These are phyloP conservation scores for Cicer bijugum DNA, from an alignment of 306 rosid species.

Conservation along the genomic window DNA sequence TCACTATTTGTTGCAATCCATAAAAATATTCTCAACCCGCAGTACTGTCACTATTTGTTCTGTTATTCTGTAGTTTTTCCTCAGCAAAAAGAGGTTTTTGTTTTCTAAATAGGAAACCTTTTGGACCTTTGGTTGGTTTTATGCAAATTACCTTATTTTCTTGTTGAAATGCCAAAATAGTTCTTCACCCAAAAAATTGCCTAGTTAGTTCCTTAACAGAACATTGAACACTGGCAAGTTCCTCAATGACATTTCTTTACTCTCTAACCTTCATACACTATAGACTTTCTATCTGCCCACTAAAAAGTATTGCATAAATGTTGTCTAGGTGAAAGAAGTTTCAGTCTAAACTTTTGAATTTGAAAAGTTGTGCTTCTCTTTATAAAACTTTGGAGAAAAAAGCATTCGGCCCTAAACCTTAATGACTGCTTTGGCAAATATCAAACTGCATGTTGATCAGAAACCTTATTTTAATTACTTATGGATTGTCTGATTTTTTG, in stretches of 20 bases:
- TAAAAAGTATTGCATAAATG: neutral
- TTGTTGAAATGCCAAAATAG: slow-evolving; percentile 13
- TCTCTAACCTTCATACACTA: slow-evolving; percentile 2
- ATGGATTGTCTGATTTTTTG: slow-evolving; percentile 9
- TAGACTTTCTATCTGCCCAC: slow-evolving; percentile 4
- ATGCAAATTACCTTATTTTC: slow-evolving; percentile 2
- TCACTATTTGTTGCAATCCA: neutral
- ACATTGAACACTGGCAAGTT: slow-evolving; percentile 1
- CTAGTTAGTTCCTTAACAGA: slow-evolving; percentile 20
- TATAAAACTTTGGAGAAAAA: slow-evolving; percentile 3
- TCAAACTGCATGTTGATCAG: neutral
- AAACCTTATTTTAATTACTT: slow-evolving; percentile 35
- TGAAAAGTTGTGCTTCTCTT: neutral
- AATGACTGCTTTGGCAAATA: slow-evolving; percentile 11
- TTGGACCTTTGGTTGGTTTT: neutral
- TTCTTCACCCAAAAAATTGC: neutral
- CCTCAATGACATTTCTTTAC: neutral
- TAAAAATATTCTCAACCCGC: neutral
- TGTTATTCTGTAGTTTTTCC: neutral
- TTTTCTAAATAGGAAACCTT: slow-evolving; percentile 17
- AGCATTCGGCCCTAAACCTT: neutral
- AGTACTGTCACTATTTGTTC: neutral
- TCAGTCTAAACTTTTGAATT: slow-evolving; percentile 27
- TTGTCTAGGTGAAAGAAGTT: slow-evolving; percentile 17
- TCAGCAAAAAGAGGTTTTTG: neutral